Evolutionary conservation across 108 stramenopile species (phyloP).

Genomic region (Cylindrotheca fusiformis): DNA sequence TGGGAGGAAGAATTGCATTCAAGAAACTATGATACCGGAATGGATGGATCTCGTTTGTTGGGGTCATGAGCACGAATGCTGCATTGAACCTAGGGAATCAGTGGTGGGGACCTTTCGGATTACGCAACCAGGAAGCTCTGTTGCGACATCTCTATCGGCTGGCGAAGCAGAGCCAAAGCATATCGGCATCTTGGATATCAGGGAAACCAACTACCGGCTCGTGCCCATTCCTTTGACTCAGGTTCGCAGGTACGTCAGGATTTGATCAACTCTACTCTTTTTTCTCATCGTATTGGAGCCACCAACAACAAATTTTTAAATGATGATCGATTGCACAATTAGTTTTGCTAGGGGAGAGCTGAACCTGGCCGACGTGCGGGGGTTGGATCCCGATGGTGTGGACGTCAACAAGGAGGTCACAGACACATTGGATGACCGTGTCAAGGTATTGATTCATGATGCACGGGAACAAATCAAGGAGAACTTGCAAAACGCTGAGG

Average conservation of each 20-base stretch:
- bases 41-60: constrained; percentile 96
- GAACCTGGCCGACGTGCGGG: constrained; percentile 39
- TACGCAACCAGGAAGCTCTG: constrained; percentile 92
- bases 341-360: constrained; percentile 75
- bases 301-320: too few relatives aligned
- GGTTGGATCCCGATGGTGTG: constrained; percentile 76
- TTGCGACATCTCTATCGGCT: constrained; percentile 84
- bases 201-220: constrained; percentile 70
- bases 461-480: constrained; percentile 41
- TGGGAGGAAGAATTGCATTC: constrained; percentile 94
- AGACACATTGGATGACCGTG: constrained; percentile 55
- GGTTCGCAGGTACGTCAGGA: constrained; percentile 49
- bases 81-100: constrained; percentile 79
- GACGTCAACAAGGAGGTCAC: constrained; percentile 73
- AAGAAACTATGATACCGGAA: constrained; percentile 96
- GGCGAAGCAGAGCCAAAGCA: constrained; percentile 93
- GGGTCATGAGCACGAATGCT: constrained; percentile 97
- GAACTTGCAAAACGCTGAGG: constrained; percentile 31
- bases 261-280: neutral
- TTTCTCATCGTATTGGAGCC: too few relatives aligned
- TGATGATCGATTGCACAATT: too few relatives aligned
- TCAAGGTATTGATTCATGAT: constrained; percentile 60
- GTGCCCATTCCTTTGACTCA: constrained; percentile 68
- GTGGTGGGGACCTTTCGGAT: constrained; percentile 93
- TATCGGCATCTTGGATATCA: constrained; percentile 80